These are phyloP conservation scores for Coffea canephora DNA, from an alignment of 257 asterid species.

Conservation along the genomic window DNA sequence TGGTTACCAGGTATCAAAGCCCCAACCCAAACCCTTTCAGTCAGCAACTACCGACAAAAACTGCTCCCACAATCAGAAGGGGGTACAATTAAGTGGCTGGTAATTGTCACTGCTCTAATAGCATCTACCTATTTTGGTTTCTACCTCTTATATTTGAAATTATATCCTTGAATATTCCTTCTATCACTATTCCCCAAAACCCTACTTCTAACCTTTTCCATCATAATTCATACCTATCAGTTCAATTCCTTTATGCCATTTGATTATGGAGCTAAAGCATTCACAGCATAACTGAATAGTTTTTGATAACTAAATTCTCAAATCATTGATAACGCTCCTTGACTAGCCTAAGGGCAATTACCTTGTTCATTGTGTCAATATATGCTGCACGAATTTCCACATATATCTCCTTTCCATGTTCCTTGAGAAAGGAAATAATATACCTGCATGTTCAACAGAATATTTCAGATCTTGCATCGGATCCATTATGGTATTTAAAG, in stretches of 20 bases:
- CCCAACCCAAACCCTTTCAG: neutral
- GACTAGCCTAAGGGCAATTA: slow-evolving; percentile 27
- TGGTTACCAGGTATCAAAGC: neutral
- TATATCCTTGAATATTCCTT: neutral
- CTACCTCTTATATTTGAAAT: neutral
- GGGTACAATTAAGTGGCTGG: neutral
- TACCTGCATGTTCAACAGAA: slow-evolving; percentile 49
- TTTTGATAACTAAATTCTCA: slow-evolving; percentile 5
- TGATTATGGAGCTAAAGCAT: neutral
- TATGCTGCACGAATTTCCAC: slow-evolving; percentile 93
- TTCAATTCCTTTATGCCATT: neutral
- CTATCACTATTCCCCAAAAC: too few species aligned
- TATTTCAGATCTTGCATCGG: slow-evolving; percentile 9
- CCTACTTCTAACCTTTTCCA: neutral
- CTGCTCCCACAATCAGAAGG: neutral
- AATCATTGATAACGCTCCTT: slow-evolving; percentile 18
- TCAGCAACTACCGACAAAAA: neutral
- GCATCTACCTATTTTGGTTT: neutral
- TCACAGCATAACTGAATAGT: neutral
- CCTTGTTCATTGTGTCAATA: slow-evolving; percentile 98
- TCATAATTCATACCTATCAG: neutral
- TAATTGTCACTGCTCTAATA: neutral
- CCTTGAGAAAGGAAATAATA: slow-evolving; percentile 80
- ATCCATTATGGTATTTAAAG: slow-evolving; percentile 5
- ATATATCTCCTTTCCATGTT: slow-evolving; percentile 88